Percentiles rank a stretch among this genome's conserved stretches.
Evolutionary conservation across 1,284 basidiomycete genomes (phyloP).

Genomic region (Porphyrellus sp.): DNA sequence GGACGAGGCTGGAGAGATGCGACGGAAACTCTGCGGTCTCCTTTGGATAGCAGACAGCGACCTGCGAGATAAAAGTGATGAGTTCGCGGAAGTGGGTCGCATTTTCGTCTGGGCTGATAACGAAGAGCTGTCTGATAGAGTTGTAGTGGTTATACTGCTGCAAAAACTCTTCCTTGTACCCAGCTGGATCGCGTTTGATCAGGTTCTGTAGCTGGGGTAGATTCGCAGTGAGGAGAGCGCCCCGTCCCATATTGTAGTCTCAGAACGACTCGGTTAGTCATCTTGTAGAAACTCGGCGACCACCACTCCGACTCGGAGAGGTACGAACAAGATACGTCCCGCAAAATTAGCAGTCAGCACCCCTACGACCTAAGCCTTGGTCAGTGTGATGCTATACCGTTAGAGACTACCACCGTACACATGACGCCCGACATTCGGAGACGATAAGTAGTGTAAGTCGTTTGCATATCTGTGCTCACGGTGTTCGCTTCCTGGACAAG

Average conservation of each 20-base stretch:
- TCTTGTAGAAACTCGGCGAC: too few relatives aligned
- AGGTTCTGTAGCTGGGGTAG: slow-evolving; percentile 89
- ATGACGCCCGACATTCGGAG: too few relatives aligned
- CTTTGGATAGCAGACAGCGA: slow-evolving; percentile 85
- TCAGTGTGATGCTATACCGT: too few relatives aligned
- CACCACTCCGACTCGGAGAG: too few relatives aligned
- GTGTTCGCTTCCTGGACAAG: too few relatives aligned
- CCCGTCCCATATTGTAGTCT: slow-evolving; percentile 44
- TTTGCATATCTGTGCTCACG: too few relatives aligned
- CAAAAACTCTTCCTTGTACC: slow-evolving; percentile 95
- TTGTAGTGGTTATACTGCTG: slow-evolving; percentile 98
- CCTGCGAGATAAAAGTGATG: slow-evolving; percentile 83
- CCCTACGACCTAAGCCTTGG: too few relatives aligned
- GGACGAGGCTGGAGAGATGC: slow-evolving; percentile 73
- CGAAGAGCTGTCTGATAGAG: slow-evolving; percentile 82
- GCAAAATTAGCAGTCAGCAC: too few relatives aligned
- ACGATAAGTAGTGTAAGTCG: too few relatives aligned
- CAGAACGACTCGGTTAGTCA: background rate
- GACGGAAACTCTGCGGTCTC: slow-evolving; percentile 81
- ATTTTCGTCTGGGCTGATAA: slow-evolving; percentile 75
- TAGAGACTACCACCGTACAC: too few relatives aligned
- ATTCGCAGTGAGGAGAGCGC: slow-evolving; percentile 65
- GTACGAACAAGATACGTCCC: too few relatives aligned
- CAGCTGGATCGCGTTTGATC: slow-evolving; percentile 90
- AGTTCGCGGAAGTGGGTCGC: slow-evolving; percentile 82